phyloP scores from a whole-genome alignment of 2,329 filamentous ascomycete genomes.

The Colletotrichum simmondsii region DNA sequence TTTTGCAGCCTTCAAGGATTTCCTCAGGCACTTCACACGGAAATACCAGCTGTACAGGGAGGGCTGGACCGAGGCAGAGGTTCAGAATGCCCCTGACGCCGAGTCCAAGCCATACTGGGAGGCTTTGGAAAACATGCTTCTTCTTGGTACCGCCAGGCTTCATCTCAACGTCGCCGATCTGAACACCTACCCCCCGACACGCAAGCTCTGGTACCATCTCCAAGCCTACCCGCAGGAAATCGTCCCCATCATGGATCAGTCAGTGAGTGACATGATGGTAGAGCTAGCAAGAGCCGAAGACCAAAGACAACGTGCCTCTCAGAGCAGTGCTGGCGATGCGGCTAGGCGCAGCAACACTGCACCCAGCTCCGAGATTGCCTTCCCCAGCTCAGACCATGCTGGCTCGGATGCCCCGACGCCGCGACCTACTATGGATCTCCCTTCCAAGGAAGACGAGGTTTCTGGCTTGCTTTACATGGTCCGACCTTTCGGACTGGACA shows the following conservation, averaged over 20 bases:
- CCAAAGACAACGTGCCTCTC: slow-evolving; percentile 73
- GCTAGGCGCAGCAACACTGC: slow-evolving; percentile 47
- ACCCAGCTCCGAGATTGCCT: slow-evolving; percentile 79
- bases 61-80: slow-evolving; percentile 82
- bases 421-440: slow-evolving; percentile 57
- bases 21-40: slow-evolving; percentile 88
- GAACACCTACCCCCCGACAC: slow-evolving; percentile 90
- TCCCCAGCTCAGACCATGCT: slow-evolving; percentile 82
- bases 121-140: slow-evolving; percentile 89
- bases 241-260: slow-evolving; percentile 95
- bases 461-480: slow-evolving; percentile 85
- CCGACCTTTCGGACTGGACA: slow-evolving; percentile 88
- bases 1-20: slow-evolving; percentile 88
- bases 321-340: slow-evolving; percentile 62
- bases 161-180: slow-evolving; percentile 92
- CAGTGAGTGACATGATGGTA: slow-evolving; percentile 91
- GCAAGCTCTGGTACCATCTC: slow-evolving; percentile 95
- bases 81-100: slow-evolving; percentile 74
- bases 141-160: slow-evolving; percentile 83
- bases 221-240: slow-evolving; percentile 97
- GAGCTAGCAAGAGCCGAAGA: slow-evolving; percentile 87
- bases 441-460: slow-evolving; percentile 82
- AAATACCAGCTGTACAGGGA: slow-evolving; percentile 96
- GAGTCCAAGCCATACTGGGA: slow-evolving; percentile 86
- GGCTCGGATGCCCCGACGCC: slow-evolving; percentile 56